Evolutionary conservation across 441 rosid species (phyloP), one percentile per base, ranked within the genome.

Genomic region (Gossypium schwendimanii): DNA sequence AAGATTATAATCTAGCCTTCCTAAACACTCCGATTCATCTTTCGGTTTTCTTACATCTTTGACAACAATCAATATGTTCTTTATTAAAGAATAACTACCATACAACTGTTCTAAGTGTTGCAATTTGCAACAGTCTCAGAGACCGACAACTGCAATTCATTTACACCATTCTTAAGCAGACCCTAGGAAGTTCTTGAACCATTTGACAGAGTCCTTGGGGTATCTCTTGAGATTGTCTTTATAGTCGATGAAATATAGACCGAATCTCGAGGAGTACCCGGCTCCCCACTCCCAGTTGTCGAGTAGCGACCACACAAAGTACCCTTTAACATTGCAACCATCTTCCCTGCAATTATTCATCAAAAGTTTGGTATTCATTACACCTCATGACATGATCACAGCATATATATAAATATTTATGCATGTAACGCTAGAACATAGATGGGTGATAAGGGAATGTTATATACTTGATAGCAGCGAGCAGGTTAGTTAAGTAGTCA

Each of bases 251-350:
- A 78, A 95, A 75, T 87, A 92, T 45, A 95, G 96, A 59, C 99
- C 99, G 68, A 95, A 92, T 74, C 99, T 89, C 44, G 99, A 91
- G 68, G 84, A 81, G 84, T 86, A 92, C 5, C 99, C 99, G 1
- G 92, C 92, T 23, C 82, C 78, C 99, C 98, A 95, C 76, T 95
- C 99, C 97, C 97, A 95, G 10, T 92, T 92, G 70, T 95, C 98
- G 76, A 91, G 68, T 21, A 95, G 62, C 4, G 99, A 89, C 98
- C 98, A 95, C 17, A 70, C 96, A 60, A 95, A 95, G 78, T 95
- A 92, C 28, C 98, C 99, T 82, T 87, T 89, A 72, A 95, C 98
- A 73, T 95, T 95, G 83, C 99, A 95, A 6, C 98, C 97, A 77
- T 95, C 99, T 70, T 89, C 97, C 79, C 93, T 90, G 95, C 69